These are phyloP conservation scores for Aspergillus asperescens DNA, from an alignment of 495 filamentous ascomycete genomes.

Conservation along the genomic window DNA sequence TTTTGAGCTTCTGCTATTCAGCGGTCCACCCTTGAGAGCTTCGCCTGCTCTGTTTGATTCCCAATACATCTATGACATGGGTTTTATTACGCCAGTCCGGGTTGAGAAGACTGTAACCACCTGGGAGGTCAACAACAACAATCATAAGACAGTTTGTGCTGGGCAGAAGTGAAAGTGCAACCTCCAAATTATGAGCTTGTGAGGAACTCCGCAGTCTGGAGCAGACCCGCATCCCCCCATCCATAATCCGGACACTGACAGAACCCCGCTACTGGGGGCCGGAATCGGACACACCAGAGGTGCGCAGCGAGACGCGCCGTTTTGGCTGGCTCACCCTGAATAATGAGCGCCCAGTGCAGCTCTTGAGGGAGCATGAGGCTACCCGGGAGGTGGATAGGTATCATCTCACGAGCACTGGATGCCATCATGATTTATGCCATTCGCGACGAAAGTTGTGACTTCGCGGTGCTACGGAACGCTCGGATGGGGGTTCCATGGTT, in stretches of 20 bases:
- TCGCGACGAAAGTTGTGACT: too few relatives aligned
- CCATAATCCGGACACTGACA: slow-evolving; percentile 4
- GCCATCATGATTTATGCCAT: too few relatives aligned
- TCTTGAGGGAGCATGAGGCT: too few relatives aligned
- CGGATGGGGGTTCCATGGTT: slow-evolving; percentile 20
- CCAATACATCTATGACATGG: not conserved
- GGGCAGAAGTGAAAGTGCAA: not conserved
- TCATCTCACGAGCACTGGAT: not conserved
- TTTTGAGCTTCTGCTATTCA: not conserved
- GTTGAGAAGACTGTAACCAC: not conserved
- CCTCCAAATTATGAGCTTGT: not conserved
- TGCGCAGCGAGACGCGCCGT: not conserved
- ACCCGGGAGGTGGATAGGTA: not conserved
- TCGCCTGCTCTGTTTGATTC: not conserved
- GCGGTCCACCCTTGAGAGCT: not conserved
- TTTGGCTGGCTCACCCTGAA: not conserved
- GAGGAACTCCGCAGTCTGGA: slow-evolving; percentile 1
- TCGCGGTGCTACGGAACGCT: slow-evolving; percentile 18
- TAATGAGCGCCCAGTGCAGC: too few relatives aligned
- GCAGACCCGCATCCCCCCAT: slow-evolving; percentile 6
- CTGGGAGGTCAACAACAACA: not conserved
- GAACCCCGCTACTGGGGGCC: not conserved
- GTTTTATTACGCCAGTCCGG: not conserved
- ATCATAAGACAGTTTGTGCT: not conserved
- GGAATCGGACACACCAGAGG: not conserved